Evolutionary conservation across 2,329 filamentous ascomycete genomes (phyloP).

Genomic region (Cercospora sp.): DNA sequence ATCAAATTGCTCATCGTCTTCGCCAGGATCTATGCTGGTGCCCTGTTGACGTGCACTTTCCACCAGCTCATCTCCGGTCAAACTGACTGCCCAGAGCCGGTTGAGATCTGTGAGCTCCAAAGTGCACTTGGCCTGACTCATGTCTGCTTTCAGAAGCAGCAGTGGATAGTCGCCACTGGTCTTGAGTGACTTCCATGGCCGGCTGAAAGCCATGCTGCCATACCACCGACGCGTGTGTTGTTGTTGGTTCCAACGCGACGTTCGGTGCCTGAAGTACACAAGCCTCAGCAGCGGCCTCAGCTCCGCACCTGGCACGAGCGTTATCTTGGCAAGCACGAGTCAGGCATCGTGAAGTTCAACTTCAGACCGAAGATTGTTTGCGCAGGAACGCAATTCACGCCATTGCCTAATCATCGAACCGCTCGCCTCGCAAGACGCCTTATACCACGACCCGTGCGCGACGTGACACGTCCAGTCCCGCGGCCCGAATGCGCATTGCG

Average conservation of each 20-base stretch:
- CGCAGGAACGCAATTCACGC: neutral
- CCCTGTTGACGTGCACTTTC: conserved; percentile 61
- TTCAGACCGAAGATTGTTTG: conserved; percentile 12
- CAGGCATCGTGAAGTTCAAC: neutral
- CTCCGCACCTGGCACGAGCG: neutral
- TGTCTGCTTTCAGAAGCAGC: conserved; percentile 62
- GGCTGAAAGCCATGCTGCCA: conserved; percentile 9
- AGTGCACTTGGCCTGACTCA: conserved; percentile 59
- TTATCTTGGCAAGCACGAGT: conserved; percentile 1
- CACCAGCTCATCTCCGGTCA: conserved; percentile 63
- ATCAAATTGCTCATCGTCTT: conserved; percentile 65
- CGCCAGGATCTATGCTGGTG: conserved; percentile 72
- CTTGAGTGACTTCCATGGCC: conserved; percentile 27
- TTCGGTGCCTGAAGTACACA: neutral
- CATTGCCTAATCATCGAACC: conserved; percentile 1
- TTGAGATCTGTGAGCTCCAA: conserved; percentile 70
- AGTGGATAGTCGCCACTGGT: conserved; percentile 49
- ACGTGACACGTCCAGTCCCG: conserved; percentile 15
- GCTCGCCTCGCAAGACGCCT: neutral
- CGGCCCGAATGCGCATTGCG: neutral
- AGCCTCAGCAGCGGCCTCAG: neutral
- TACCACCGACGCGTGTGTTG: conserved; percentile 1
- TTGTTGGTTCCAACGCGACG: conserved; percentile 3
- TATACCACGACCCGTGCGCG: conserved; percentile 9
- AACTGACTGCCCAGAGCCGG: conserved; percentile 68